Conservation (phyloP, 768 basidiomycete species). For the Suillus subluteus region DNA sequence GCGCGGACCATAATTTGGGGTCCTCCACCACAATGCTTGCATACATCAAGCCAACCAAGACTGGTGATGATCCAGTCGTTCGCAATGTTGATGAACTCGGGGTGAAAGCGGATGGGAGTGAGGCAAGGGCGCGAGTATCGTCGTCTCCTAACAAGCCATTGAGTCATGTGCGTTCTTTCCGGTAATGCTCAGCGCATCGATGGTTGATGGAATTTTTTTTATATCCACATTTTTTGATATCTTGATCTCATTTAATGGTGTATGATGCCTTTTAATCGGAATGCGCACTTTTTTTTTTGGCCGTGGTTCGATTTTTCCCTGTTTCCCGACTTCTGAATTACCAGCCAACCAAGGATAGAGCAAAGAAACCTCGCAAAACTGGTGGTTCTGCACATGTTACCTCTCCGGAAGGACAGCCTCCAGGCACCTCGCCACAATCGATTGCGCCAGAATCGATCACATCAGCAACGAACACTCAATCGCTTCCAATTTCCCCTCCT, state of each 20-base stretch:
- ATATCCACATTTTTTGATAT: constrained; percentile 10
- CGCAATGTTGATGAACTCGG: constrained; percentile 44
- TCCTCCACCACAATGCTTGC: constrained; percentile 80
- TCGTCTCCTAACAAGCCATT: constrained; percentile 63
- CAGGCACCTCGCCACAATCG: neutral
- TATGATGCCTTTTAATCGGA: constrained; percentile 32
- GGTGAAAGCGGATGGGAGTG: constrained; percentile 41
- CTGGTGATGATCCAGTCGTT: constrained; percentile 45
- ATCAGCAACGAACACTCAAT: constrained; percentile 6
- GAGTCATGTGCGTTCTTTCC: constrained; percentile 86
- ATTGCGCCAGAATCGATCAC: neutral
- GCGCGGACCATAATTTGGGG: constrained; percentile 50
- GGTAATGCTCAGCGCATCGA: constrained; percentile 55
- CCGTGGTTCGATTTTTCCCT: constrained; percentile 20
- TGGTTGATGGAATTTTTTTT: constrained; percentile 43
- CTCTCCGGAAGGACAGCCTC: constrained; percentile 2
- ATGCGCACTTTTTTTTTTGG: constrained; percentile 21
- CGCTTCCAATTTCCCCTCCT: constrained; percentile 4
- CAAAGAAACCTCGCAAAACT: constrained; percentile 65
- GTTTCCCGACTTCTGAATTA: constrained; percentile 15
- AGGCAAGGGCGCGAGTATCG: constrained; percentile 31
- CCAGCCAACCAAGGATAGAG: constrained; percentile 78
- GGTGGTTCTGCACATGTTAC: constrained; percentile 22
- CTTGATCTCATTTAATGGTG: constrained; percentile 34
- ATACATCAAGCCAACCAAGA: constrained; percentile 54